Conservation (phyloP, 306 rosid species). For the Bauhinia variegata region DNA sequence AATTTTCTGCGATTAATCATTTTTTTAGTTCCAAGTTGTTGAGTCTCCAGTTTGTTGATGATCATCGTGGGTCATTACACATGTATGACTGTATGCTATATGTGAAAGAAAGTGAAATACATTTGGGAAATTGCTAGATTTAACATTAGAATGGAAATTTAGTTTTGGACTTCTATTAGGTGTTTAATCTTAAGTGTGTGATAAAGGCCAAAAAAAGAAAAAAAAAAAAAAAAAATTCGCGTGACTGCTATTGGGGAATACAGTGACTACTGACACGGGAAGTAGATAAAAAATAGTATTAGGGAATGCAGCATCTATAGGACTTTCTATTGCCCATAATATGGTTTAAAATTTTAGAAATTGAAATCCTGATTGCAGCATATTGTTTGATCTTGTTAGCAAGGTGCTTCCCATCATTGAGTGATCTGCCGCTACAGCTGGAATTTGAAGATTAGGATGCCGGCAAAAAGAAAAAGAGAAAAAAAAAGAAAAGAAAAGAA, state of each 20-base stretch:
- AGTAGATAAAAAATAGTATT: not conserved
- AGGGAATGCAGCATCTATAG: not conserved
- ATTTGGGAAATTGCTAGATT: constrained; percentile 3
- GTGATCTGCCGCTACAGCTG: not conserved
- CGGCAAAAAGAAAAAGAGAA: too few relatives aligned
- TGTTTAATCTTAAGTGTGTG: too few relatives aligned
- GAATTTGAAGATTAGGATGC: not conserved
- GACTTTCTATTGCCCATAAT: not conserved
- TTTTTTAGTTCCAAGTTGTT: not conserved
- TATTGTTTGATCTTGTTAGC: constrained; percentile 2
- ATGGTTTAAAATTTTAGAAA: not conserved
- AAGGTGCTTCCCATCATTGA: not conserved
- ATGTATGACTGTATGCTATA: not conserved
- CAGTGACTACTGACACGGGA: not conserved
- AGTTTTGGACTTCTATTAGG: not conserved
- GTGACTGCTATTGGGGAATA: not conserved
- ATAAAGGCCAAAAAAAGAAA: too few relatives aligned
- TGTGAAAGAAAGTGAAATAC: constrained; percentile 14
- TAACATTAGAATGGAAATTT: not conserved
- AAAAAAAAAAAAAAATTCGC: not conserved
- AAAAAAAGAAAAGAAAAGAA: too few relatives aligned
- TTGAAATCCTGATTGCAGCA: not conserved
- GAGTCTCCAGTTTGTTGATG: too few relatives aligned
- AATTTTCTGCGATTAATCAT: not conserved
- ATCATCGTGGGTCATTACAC: not conserved